Evolutionary conservation across 192 early-diverging fungal species (phyloP).

Genomic region (Tieghemiomyces parasiticus): DNA sequence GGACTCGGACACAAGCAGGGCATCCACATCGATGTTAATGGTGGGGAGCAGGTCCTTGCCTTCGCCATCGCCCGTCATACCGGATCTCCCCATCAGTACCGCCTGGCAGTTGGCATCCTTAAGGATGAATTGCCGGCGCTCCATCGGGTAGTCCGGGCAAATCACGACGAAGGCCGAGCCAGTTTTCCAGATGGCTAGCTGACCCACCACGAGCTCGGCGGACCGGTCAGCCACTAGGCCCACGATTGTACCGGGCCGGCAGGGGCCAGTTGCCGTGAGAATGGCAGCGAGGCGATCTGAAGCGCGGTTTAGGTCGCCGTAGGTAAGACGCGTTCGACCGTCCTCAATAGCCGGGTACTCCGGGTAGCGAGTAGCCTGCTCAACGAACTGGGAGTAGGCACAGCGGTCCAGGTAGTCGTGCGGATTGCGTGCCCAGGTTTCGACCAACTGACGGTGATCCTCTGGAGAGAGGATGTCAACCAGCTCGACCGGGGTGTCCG

Average conservation of each 20-base stretch:
- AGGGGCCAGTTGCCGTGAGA: background rate
- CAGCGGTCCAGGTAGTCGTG: background rate
- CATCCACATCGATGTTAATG: too few species aligned
- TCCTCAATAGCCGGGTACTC: background rate
- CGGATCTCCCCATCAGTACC: too few species aligned
- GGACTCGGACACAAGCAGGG: too few species aligned
- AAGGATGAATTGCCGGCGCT: background rate
- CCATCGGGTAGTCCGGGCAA: background rate
- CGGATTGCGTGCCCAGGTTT: background rate
- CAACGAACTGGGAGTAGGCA: background rate
- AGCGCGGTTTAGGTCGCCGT: background rate
- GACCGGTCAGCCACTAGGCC: background rate
- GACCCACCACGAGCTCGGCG: background rate
- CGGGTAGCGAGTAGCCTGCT: background rate
- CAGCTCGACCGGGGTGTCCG: background rate
- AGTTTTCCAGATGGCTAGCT: constrained; percentile 1
- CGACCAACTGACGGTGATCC: too few species aligned
- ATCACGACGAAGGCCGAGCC: background rate
- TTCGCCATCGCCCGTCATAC: too few species aligned
- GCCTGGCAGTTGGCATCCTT: background rate
- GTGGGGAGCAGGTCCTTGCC: too few species aligned
- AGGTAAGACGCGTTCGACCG: background rate
- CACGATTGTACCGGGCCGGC: background rate
- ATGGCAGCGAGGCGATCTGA: background rate
- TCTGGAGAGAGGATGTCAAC: background rate